Conservation (phyloP, 208 protist genomes). For the Trypanosomatidae sp. region DNA sequence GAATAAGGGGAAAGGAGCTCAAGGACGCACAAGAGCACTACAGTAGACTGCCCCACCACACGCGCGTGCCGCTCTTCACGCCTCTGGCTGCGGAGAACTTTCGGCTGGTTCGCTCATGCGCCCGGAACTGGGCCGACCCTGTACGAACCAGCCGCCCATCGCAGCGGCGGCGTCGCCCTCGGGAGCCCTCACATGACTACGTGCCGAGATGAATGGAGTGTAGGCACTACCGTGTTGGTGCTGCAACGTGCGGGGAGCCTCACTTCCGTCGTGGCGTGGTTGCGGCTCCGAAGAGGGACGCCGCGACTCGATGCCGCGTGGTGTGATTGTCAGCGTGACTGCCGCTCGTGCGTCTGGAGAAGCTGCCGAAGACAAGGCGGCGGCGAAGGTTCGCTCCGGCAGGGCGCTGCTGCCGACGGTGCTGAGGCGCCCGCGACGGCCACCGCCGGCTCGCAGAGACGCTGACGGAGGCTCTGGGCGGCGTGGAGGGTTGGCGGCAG, state of each 20-base stretch:
- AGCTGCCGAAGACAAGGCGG: neutral
- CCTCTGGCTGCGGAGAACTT: neutral
- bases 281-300: conserved; percentile 25
- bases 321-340: neutral
- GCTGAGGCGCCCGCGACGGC: conserved; percentile 1
- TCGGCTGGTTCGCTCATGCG: neutral
- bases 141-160: conserved; percentile 21
- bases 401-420: neutral
- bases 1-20: neutral
- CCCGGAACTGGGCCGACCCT: conserved; percentile 11
- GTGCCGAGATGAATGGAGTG: neutral
- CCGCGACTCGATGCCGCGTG: conserved; percentile 5
- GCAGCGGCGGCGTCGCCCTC: neutral
- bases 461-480: conserved; percentile 11
- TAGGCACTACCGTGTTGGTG: conserved; percentile 3
- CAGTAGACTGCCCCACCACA: neutral
- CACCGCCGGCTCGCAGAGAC: neutral
- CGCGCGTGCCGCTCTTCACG: neutral
- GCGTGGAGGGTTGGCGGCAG: neutral
- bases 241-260: neutral
- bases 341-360: neutral
- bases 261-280: neutral
- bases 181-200: neutral
- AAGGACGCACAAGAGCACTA: neutral
- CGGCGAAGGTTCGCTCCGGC: neutral